phyloP scores from a whole-genome alignment of 2,329 filamentous ascomycete species.

The Calycina herbarum region DNA sequence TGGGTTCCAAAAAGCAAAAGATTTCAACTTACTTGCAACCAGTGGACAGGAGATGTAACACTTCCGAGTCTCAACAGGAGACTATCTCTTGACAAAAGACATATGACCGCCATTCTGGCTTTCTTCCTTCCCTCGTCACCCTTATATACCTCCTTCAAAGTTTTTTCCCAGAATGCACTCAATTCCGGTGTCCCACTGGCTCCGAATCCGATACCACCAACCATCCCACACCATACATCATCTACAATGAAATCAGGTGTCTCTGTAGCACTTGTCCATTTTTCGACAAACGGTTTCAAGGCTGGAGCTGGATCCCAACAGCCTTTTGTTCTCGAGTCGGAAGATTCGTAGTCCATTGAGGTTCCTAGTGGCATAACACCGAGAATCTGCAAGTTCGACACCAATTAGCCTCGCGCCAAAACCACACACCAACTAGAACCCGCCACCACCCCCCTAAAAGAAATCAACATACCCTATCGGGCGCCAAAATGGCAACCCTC shows the following conservation, averaged over 20 bases:
- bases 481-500: slow-evolving; percentile 52
- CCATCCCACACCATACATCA: slow-evolving; percentile 47
- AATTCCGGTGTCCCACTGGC: slow-evolving; percentile 41
- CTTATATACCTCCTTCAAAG: slow-evolving; percentile 47
- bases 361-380: slow-evolving; percentile 51
- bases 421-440: neutral
- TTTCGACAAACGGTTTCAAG: slow-evolving; percentile 42
- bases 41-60: slow-evolving; percentile 52
- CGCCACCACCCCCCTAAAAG: neutral
- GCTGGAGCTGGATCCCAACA: slow-evolving; percentile 51
- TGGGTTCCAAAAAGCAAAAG: too few species aligned
- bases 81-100: slow-evolving; percentile 49
- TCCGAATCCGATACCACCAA: slow-evolving; percentile 49
- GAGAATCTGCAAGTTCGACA: slow-evolving; percentile 36
- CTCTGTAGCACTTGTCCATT: slow-evolving; percentile 41
- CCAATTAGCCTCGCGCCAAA: neutral
- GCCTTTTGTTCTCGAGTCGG: slow-evolving; percentile 45
- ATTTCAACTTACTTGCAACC: slow-evolving; percentile 33
- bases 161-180: slow-evolving; percentile 47
- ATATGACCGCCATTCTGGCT: slow-evolving; percentile 47
- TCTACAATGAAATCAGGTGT: slow-evolving; percentile 51
- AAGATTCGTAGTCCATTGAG: slow-evolving; percentile 54
- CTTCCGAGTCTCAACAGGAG: slow-evolving; percentile 47
- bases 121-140: slow-evolving; percentile 53
- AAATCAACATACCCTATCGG: slow-evolving; percentile 39